A percentile compares a stretch with the other conserved stretches of the same genome.
These are phyloP conservation scores for Didymosphaeria variabile DNA, from an alignment of 2,329 filamentous ascomycete genomes.

Conservation along the genomic window DNA sequence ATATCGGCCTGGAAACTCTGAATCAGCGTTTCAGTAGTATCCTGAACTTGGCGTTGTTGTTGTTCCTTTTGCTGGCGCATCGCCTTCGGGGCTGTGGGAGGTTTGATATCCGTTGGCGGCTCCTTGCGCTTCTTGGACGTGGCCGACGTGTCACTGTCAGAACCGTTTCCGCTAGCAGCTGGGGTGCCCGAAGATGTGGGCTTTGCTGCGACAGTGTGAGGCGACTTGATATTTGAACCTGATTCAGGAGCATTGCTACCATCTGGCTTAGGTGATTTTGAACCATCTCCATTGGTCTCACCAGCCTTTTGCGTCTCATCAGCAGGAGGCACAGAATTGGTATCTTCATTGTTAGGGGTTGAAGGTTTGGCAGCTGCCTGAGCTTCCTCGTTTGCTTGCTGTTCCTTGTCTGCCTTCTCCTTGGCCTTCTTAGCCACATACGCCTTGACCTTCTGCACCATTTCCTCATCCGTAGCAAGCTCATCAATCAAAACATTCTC, in stretches of 20 bases:
- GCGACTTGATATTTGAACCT: conserved; percentile 33
- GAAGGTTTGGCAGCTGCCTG: conserved; percentile 38
- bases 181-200: conserved; percentile 41
- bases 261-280: conserved; percentile 30
- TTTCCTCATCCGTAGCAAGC: conserved; percentile 81
- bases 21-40: conserved; percentile 53
- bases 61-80: conserved; percentile 53
- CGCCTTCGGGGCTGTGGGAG: conserved; percentile 56
- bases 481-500: conserved; percentile 95
- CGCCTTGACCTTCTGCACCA: conserved; percentile 77
- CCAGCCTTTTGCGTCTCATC: conserved; percentile 33
- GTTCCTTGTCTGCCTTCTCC: conserved; percentile 54
- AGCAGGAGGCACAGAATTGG: conserved; percentile 33
- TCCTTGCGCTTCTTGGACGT: conserved; percentile 76
- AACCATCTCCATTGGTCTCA: conserved; percentile 29
- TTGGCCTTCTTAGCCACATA: conserved; percentile 67
- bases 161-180: conserved; percentile 42
- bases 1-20: conserved; percentile 58
- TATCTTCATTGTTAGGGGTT: conserved; percentile 36
- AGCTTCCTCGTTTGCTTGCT: conserved; percentile 51
- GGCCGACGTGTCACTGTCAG: conserved; percentile 45
- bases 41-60: conserved; percentile 59
- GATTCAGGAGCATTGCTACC: conserved; percentile 24
- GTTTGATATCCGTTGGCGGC: conserved; percentile 73
- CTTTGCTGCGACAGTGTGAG: conserved; percentile 34